phyloP scores from a whole-genome alignment of 345 rosid species.

The Laguncularia racemosa region DNA sequence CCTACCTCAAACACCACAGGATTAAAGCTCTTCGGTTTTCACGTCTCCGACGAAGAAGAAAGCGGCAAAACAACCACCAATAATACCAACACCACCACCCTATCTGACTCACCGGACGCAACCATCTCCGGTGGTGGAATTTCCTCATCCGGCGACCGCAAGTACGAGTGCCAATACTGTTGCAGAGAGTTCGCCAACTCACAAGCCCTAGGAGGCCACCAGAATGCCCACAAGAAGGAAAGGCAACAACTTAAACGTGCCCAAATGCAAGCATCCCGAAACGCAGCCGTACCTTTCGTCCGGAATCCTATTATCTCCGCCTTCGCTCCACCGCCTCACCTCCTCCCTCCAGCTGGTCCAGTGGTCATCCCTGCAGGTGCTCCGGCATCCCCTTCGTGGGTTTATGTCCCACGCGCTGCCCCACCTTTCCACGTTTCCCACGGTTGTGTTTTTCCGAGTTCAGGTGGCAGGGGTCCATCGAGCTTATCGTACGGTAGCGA shows the following conservation, averaged over 20 bases:
- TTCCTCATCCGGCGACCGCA: slow-evolving; percentile 37
- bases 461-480: slow-evolving; percentile 25
- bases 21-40: slow-evolving; percentile 83
- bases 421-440: slow-evolving; percentile 81
- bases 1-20: slow-evolving; percentile 31
- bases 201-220: slow-evolving; percentile 78
- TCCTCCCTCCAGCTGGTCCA: slow-evolving; percentile 38
- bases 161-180: slow-evolving; percentile 82
- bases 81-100: slow-evolving; percentile 4
- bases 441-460: slow-evolving; percentile 38
- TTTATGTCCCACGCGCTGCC: slow-evolving; percentile 67
- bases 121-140: slow-evolving; percentile 13
- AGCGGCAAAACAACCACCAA: slow-evolving; percentile 18
- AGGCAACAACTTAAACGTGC: slow-evolving; percentile 74
- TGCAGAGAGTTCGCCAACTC: slow-evolving; percentile 73
- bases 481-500: slow-evolving; percentile 38
- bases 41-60: slow-evolving; percentile 64
- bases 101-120: slow-evolving; percentile 23
- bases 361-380: slow-evolving; percentile 29
- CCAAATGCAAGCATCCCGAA: slow-evolving; percentile 57
- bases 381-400: slow-evolving; percentile 51
- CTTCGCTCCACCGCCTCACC: slow-evolving; percentile 79
- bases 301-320: slow-evolving; percentile 89
- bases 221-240: slow-evolving; percentile 84
- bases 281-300: slow-evolving; percentile 52